phyloP scores from a whole-genome alignment of 768 basidiomycete species.

The Phallus indusiatus region DNA sequence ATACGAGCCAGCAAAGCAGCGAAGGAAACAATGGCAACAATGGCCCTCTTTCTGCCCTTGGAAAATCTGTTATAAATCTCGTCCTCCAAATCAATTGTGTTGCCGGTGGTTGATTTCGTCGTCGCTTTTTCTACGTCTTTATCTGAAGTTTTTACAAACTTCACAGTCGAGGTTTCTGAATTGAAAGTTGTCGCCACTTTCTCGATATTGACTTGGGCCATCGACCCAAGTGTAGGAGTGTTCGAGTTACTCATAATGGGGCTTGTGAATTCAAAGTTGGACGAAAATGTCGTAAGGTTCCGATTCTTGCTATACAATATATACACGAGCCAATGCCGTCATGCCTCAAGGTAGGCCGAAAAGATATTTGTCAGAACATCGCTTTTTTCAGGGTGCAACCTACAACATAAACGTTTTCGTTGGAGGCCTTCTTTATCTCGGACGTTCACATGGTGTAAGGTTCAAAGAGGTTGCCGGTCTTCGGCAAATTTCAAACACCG shows the following conservation, averaged over 20 bases:
- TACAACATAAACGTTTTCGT: not conserved
- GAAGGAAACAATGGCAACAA: not conserved
- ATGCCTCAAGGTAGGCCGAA: not conserved
- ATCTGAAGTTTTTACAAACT: not conserved
- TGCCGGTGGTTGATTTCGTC: not conserved
- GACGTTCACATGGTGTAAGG: not conserved
- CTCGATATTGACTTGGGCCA: too few relatives aligned
- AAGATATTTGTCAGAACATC: not conserved
- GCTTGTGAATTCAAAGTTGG: not conserved
- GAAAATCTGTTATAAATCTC: slow-evolving; percentile 1
- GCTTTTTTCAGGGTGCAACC: not conserved
- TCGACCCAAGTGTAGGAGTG: too few relatives aligned
- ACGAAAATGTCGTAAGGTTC: not conserved
- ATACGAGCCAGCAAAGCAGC: slow-evolving; percentile 1
- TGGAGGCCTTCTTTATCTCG: not conserved
- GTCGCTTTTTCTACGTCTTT: not conserved
- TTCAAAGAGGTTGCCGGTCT: too few relatives aligned
- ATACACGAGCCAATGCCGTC: not conserved
- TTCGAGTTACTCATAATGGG: too few relatives aligned
- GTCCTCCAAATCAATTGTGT: not conserved
- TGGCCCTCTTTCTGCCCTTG: not conserved
- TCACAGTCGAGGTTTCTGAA: not conserved
- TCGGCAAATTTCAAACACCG: too few relatives aligned
- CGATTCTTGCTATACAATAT: not conserved
- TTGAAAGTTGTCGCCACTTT: too few relatives aligned